Conservation (phyloP, 257 asterid genomes). For the Solanum paucissectum region DNA sequence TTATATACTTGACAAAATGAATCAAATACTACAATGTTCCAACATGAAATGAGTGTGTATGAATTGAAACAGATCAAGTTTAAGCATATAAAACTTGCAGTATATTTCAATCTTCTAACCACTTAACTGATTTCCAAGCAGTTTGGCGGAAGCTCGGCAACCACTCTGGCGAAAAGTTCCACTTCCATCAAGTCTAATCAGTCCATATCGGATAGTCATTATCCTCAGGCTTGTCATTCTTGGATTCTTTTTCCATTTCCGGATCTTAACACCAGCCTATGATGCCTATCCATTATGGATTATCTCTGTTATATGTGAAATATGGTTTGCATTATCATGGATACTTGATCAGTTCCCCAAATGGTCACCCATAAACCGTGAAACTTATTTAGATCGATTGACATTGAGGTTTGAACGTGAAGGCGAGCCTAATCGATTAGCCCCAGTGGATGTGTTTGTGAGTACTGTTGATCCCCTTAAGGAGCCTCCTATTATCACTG, state of each 20-base stretch:
- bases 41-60: neutral
- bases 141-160: constrained; percentile 78
- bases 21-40: neutral
- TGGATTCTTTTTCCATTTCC: constrained; percentile 66
- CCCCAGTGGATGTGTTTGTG: constrained; percentile 60
- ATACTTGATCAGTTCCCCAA: constrained; percentile 87
- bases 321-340: constrained; percentile 84
- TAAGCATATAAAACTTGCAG: neutral
- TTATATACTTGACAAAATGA: neutral
- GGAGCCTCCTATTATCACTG: constrained; percentile 82
- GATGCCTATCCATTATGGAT: constrained; percentile 77
- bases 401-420: constrained; percentile 65
- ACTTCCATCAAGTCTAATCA: constrained; percentile 59
- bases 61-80: neutral
- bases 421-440: constrained; percentile 41
- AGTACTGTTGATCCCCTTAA: constrained; percentile 75
- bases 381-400: constrained; percentile 76
- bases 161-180: constrained; percentile 86
- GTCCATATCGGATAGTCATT: constrained; percentile 71
- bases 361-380: constrained; percentile 71
- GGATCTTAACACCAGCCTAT: constrained; percentile 57
- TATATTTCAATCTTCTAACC: neutral
- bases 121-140: constrained; percentile 10
- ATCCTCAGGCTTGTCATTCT: constrained; percentile 51
- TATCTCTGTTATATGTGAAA: constrained; percentile 75